Base-by-base conservation (phyloP, 176 grass and related monocot genomes). In the Puya raimondii region DNA sequence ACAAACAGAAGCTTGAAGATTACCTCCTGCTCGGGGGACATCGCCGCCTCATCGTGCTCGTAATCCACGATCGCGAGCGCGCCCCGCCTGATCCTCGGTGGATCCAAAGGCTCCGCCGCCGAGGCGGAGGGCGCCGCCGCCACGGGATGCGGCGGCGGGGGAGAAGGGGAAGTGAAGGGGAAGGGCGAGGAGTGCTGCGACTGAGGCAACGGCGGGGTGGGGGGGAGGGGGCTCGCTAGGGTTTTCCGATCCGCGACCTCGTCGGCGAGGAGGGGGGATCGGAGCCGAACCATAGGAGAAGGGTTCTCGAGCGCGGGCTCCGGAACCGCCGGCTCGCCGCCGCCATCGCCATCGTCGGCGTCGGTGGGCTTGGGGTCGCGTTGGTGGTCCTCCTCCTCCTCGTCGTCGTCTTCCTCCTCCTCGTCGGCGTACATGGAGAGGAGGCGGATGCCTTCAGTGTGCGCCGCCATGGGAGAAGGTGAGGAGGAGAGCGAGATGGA, bases 381-480 rank as follows among this genome's bases (percentile, higher is more conserved):
- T 18, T 17, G 27, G 23, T 42, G 11, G 27, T 50, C 2, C 11
- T 72, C 56, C 20, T 66, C 11, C 12, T 74, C 47, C 53, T 63
- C 66, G 17, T 89, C 90, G 1, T 96, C 91, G 18, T 95, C 91
- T n/a, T 91, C 88, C 47, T 91, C 87, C 68, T 91, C 88, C 48
- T 88, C 85, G 58, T 93, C 86, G 74, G 81, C 80, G 84, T 96
- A 96, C 91, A 90, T 85, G 67, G 91, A 96, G 87, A 96, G 85
- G 48, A 94, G 84, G 49, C 84, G 80, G 49, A 96, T 85, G 79
- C 84, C 72, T 71, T 87, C 79, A 50, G 71, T 76, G 9, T 96
- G 79, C 64, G 87, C 86, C 79, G 81, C 84, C 91, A 96, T 96
- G 72, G 47, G 22, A 26, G 56, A 2, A 2, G 56, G 56, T 61